A percentile compares a stretch with the other conserved stretches of the same genome.
Conservation (phyloP, 306 rosid genomes). For the Lupinus albus region DNA sequence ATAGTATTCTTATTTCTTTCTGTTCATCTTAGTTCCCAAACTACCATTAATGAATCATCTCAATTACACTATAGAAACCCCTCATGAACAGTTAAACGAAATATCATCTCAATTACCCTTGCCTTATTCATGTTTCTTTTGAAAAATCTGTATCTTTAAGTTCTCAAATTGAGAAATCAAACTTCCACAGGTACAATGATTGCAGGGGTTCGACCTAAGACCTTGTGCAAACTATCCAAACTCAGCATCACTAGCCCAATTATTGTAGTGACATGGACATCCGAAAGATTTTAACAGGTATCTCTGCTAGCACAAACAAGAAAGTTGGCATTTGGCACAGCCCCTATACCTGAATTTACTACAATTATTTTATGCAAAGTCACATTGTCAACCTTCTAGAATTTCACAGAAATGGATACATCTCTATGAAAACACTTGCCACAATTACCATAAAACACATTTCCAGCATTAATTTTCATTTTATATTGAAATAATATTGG, state of each 20-base stretch:
- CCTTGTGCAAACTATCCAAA: neutral
- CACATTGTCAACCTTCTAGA: neutral
- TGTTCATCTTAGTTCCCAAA: too few species aligned
- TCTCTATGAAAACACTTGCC: slow-evolving; percentile 17
- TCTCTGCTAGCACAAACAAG: too few species aligned
- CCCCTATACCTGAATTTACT: neutral
- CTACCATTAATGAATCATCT: too few species aligned
- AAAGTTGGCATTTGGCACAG: neutral
- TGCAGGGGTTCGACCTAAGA: neutral
- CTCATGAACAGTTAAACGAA: too few species aligned
- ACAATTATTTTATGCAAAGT: too few species aligned
- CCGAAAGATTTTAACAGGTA: neutral
- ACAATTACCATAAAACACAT: neutral
- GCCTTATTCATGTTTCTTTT: neutral
- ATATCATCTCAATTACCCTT: neutral
- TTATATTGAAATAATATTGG: slow-evolving; percentile 10
- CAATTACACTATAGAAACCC: too few species aligned
- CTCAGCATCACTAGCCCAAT: neutral
- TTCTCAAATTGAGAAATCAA: neutral
- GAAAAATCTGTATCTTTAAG: neutral
- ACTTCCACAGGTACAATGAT: neutral
- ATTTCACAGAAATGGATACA: neutral
- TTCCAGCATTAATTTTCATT: slow-evolving; percentile 1
- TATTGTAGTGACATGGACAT: too few species aligned
- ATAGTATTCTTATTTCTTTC: too few species aligned